Evolutionary conservation across 2,329 filamentous ascomycete genomes (phyloP).

Genomic region (Colletotrichum tamarilloi): DNA sequence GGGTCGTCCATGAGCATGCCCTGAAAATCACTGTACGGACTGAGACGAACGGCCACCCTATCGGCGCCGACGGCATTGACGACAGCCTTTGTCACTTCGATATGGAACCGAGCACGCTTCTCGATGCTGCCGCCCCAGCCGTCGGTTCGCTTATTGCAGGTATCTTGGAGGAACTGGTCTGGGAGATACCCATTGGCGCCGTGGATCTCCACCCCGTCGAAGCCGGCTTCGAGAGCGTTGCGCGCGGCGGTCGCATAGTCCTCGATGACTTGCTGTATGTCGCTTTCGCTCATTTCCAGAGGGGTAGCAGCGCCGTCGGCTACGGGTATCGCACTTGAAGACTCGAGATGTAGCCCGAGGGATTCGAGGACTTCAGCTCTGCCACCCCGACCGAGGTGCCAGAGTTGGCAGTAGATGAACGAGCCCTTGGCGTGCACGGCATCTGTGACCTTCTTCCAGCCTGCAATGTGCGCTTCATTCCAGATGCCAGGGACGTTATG

Average conservation of each 20-base stretch:
- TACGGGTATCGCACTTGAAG: constrained; percentile 50
- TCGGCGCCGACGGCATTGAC: constrained; percentile 59
- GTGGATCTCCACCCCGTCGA: constrained; percentile 75
- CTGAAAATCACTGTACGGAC: constrained; percentile 68
- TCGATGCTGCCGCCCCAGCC: constrained; percentile 65
- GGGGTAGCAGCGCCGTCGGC: constrained; percentile 64
- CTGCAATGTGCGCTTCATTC: constrained; percentile 64
- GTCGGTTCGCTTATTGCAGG: constrained; percentile 63
- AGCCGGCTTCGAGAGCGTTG: constrained; percentile 70
- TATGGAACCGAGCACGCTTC: constrained; percentile 62
- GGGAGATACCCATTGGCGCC: constrained; percentile 70
- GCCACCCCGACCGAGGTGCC: constrained; percentile 70
- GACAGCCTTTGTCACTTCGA: constrained; percentile 59
- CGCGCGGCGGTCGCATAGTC: constrained; percentile 68
- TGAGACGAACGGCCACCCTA: constrained; percentile 64
- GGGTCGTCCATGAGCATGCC: constrained; percentile 70
- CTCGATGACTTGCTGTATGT: constrained; percentile 72
- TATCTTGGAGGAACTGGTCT: constrained; percentile 70
- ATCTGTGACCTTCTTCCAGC: constrained; percentile 70
- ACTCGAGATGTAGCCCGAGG: constrained; percentile 63
- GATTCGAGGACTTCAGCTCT: constrained; percentile 43
- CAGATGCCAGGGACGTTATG: constrained; percentile 67
- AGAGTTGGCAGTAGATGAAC: constrained; percentile 73
- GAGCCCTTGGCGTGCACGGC: constrained; percentile 72
- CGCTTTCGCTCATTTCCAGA: constrained; percentile 71